phyloP scores from a whole-genome alignment of 768 basidiomycete species.

The Mycena olivaceomarginata region DNA sequence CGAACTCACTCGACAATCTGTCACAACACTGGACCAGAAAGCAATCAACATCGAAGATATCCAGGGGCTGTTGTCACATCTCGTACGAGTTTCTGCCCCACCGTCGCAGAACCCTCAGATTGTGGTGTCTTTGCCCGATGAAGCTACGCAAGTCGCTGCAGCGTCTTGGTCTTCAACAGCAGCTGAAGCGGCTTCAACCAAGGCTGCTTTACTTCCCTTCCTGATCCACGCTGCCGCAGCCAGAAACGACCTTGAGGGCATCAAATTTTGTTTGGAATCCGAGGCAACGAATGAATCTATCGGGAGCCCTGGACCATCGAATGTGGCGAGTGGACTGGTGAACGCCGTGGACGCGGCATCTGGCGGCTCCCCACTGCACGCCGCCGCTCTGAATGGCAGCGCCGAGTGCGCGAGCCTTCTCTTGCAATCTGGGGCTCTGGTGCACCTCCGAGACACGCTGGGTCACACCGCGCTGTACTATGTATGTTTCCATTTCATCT shows the following conservation, averaged over 20 bases:
- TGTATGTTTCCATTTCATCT: constrained; percentile 61
- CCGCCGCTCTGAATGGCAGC: constrained; percentile 84
- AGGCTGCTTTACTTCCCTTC: constrained; percentile 84
- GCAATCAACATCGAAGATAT: constrained; percentile 74
- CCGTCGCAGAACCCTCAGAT: constrained; percentile 59
- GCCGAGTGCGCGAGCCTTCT: constrained; percentile 66
- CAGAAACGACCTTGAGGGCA: constrained; percentile 77
- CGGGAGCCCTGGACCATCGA: constrained; percentile 45
- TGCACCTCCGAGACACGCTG: constrained; percentile 86
- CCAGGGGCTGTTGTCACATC: constrained; percentile 79
- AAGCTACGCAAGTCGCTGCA: constrained; percentile 63
- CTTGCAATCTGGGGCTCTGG: constrained; percentile 85
- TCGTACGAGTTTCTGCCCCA: constrained; percentile 76
- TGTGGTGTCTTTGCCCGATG: constrained; percentile 61
- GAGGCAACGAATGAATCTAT: constrained; percentile 52
- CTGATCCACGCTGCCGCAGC: constrained; percentile 88
- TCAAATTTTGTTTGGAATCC: constrained; percentile 75
- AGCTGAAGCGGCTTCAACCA: constrained; percentile 82
- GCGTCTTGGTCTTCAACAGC: constrained; percentile 90
- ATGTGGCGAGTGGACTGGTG: constrained; percentile 80
- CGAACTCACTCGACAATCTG: constrained; percentile 82
- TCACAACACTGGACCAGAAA: constrained; percentile 64
- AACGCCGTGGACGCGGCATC: constrained; percentile 84
- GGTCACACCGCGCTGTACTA: constrained; percentile 93
- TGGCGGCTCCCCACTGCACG: constrained; percentile 86